Evolutionary conservation across 441 rosid species (phyloP).

Genomic region (Viola pubescens): DNA sequence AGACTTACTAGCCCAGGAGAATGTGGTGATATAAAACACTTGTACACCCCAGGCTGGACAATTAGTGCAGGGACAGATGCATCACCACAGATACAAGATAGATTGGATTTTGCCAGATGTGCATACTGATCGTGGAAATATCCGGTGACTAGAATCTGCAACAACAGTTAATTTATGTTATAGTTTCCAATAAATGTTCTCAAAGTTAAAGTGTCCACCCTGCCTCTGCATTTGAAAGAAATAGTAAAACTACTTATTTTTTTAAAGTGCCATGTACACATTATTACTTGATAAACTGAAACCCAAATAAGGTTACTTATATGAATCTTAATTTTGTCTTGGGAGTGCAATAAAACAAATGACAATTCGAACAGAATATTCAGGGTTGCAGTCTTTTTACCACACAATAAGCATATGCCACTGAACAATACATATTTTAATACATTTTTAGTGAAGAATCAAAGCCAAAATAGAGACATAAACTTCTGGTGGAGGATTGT

Average conservation of each 20-base stretch:
- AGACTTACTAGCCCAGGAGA: slow-evolving; percentile 65
- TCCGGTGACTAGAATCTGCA: slow-evolving; percentile 87
- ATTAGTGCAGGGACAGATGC: slow-evolving; percentile 48
- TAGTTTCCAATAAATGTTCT: too few species aligned
- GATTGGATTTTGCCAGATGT: slow-evolving; percentile 50
- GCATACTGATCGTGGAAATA: slow-evolving; percentile 53
- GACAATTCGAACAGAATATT: too few species aligned
- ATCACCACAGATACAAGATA: slow-evolving; percentile 78
- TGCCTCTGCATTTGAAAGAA: too few species aligned
- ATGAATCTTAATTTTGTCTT: too few species aligned
- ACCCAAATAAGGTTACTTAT: too few species aligned
- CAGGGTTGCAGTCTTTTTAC: background rate
- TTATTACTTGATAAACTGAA: too few species aligned
- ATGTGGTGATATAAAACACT: slow-evolving; percentile 65
- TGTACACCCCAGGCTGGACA: slow-evolving; percentile 83
- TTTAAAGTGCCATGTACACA: too few species aligned
- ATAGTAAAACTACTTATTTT: too few species aligned
- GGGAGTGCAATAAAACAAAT: too few species aligned
- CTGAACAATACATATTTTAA: background rate
- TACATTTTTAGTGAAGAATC: background rate
- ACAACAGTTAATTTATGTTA: background rate
- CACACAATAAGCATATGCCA: background rate
- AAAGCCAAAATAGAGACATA: background rate
- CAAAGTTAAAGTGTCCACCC: too few species aligned
- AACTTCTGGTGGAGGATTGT: background rate